Evolutionary conservation across 1,284 basidiomycete species (phyloP).

Genomic region (Ganoderma lucidum): DNA sequence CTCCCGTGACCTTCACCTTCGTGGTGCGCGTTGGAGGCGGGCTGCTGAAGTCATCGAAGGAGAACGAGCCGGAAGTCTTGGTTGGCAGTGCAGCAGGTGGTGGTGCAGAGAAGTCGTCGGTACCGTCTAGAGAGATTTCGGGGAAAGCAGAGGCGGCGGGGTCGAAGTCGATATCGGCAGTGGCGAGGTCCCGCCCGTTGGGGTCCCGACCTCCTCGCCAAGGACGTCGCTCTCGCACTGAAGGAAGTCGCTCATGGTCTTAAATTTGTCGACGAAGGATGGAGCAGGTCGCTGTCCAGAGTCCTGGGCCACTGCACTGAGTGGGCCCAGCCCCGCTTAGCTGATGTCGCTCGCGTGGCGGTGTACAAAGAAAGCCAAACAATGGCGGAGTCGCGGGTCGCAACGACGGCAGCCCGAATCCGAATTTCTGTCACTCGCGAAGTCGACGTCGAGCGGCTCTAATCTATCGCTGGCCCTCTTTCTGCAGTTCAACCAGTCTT

Average conservation of each 20-base stretch:
- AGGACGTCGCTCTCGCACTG: conserved; percentile 46
- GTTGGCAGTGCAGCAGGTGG: conserved; percentile 41
- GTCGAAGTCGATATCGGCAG: conserved; percentile 76
- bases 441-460: background rate
- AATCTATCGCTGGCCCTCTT: background rate
- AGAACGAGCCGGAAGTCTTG: conserved; percentile 53
- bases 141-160: conserved; percentile 85
- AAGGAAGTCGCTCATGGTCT: conserved; percentile 43
- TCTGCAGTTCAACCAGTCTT: background rate
- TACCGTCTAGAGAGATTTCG: conserved; percentile 78
- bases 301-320: too few species aligned
- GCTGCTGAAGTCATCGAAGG: conserved; percentile 70
- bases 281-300: too few species aligned
- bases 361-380: conserved; percentile 16
- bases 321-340: too few species aligned
- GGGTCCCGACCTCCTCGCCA: conserved; percentile 44
- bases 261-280: background rate
- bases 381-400: background rate
- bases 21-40: conserved; percentile 51
- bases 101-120: conserved; percentile 57
- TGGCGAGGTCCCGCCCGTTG: conserved; percentile 40
- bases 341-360: conserved; percentile 13
- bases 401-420: background rate
- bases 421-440: too few species aligned
- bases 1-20: conserved; percentile 83